Percentiles rank a stretch among this genome's conserved stretches.
These are phyloP conservation scores for Luzula sylvatica DNA, from an alignment of 176 grass and related monocot species.

Conservation along the genomic window DNA sequence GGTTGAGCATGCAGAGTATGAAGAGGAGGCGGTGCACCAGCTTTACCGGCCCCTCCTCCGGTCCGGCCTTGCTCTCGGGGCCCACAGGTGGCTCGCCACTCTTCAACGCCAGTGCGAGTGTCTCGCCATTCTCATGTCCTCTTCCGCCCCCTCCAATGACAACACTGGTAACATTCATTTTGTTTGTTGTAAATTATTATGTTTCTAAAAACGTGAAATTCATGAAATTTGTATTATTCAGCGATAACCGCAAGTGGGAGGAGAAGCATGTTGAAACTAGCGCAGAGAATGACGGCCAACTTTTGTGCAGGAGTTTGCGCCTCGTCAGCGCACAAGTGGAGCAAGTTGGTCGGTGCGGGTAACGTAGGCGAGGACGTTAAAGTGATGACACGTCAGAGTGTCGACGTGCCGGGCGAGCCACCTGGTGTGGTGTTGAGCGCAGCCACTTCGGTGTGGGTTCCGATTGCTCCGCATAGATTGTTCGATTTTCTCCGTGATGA, in stretches of 20 bases:
- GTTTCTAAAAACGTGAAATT: background rate
- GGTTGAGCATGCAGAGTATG: conserved; percentile 91
- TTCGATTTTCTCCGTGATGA: conserved; percentile 80
- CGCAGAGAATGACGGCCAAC: conserved; percentile 75
- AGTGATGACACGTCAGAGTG: conserved; percentile 59
- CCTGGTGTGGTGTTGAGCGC: conserved; percentile 83
- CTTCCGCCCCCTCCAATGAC: conserved; percentile 19
- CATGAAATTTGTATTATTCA: conserved; percentile 10
- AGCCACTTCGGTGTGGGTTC: conserved; percentile 81
- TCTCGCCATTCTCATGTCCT: conserved; percentile 61
- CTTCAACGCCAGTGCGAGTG: conserved; percentile 79
- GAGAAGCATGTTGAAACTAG: conserved; percentile 82
- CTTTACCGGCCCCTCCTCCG: conserved; percentile 55
- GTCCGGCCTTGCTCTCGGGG: conserved; percentile 73
- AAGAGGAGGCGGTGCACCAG: conserved; percentile 54
- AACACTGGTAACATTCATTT: background rate
- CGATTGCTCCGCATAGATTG: conserved; percentile 38
- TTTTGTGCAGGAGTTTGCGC: conserved; percentile 71
- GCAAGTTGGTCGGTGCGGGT: conserved; percentile 46
- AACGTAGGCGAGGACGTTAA: conserved; percentile 61
- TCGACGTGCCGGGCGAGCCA: conserved; percentile 75
- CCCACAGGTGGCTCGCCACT: conserved; percentile 60
- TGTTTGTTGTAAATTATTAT: background rate
- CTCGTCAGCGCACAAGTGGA: conserved; percentile 76
- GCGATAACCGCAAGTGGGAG: conserved; percentile 36